Base-by-base conservation (phyloP, 192 early-diverging fungal genomes). In the Coemansia sp. region DNA sequence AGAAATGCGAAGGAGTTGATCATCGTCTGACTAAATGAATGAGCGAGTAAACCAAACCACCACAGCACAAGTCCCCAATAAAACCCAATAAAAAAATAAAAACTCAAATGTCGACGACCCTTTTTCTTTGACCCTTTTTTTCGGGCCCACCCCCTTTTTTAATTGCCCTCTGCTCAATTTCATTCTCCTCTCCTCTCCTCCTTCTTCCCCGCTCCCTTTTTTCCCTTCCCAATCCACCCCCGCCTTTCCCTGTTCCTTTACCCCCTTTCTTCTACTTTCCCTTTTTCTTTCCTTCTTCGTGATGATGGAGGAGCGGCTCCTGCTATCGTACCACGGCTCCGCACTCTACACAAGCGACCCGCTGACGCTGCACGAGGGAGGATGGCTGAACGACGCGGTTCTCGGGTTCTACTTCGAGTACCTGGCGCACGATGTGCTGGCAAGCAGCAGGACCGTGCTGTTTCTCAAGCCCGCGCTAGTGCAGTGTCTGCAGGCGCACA, bases 381-480 rank as follows among this genome's bases (percentile, higher is more conserved):
- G 64, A 17, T 77, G 75, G 72, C 67, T 83, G 9, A 83, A 64
- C 72, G 80, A 83, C 43, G 42, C 68, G 5, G 69, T 83, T 11
- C 38, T 83, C n/a, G 67, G 75, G 19, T 83, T 83, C 42, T 83
- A 83, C 60, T 83, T 75, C 48, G 75, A 83, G 41, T 83, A 83
- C 43, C 54, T 83, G 44, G 60, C 65, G 5, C 71, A 75, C 67
- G 67, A 83, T 20, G 67, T 83, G 1, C 62, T 83, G 5, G 25
- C 44, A 1, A 69, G 71, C 60, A 72, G 71, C 45, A 42, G 40
- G 45, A 64, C 45, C 12, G 45, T 77, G 2, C 22, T 83, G 41
- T 67, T 83, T 38, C 80, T 83, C 45, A 77, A 77, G 59, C 75
- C 80, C 2, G 41, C 72, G 0, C 45, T 67, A 0, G 70, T 72